Percentiles rank a stretch among this genome's conserved stretches.
These are phyloP conservation scores for Bombardia bombarda DNA, from an alignment of 495 filamentous ascomycete species.

Conservation along the genomic window DNA sequence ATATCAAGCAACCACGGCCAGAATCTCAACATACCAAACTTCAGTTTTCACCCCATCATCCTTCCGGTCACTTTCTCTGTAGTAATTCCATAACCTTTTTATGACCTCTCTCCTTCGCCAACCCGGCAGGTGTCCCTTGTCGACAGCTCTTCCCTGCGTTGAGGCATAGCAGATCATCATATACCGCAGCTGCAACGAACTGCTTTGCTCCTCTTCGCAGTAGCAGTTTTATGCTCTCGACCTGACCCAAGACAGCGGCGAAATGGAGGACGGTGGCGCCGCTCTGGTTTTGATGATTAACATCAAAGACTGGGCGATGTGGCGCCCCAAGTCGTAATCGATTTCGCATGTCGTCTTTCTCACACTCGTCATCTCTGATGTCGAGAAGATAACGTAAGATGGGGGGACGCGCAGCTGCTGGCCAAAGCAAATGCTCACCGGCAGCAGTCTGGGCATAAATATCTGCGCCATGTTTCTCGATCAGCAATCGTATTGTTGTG, in stretches of 20 bases:
- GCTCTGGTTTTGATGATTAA: slow-evolving; percentile 11
- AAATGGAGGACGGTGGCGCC: slow-evolving; percentile 14
- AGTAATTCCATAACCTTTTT: no score
- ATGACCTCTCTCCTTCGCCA: slow-evolving; percentile 9
- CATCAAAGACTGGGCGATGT: slow-evolving; percentile 1
- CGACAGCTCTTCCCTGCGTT: slow-evolving; percentile 1
- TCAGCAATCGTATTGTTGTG: slow-evolving; percentile 19
- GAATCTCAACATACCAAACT: no score
- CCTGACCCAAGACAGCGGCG: slow-evolving; percentile 2
- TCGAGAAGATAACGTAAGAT: slow-evolving; percentile 7
- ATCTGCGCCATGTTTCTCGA: slow-evolving; percentile 20
- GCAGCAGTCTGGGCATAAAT: slow-evolving; percentile 8
- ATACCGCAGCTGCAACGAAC: slow-evolving; percentile 6
- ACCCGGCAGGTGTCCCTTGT: slow-evolving; percentile 9
- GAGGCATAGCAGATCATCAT: slow-evolving; percentile 2
- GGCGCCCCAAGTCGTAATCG: not conserved
- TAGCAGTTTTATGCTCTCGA: slow-evolving; percentile 7
- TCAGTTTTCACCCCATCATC: no score
- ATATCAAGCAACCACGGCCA: no score
- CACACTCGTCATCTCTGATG: not conserved
- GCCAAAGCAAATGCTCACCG: slow-evolving; percentile 7
- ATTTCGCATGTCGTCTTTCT: not conserved
- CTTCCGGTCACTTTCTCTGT: no score
- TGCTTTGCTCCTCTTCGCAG: slow-evolving; percentile 10
- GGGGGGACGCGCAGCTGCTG: not conserved